Conservation (phyloP, 2,329 filamentous ascomycete species). For the Xylogone sp. region DNA sequence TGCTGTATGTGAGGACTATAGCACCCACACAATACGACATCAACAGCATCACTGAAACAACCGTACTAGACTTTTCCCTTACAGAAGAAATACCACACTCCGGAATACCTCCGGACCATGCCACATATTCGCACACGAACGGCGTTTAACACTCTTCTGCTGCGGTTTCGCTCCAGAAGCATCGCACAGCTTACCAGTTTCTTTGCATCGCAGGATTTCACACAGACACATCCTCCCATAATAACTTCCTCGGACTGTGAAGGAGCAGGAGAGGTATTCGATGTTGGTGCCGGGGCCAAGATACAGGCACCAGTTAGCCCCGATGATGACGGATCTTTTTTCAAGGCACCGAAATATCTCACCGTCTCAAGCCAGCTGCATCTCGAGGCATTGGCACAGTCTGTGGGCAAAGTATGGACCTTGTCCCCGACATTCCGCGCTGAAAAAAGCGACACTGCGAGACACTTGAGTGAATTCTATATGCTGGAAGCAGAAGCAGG, state of each 20-base stretch:
- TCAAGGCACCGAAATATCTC: conserved; percentile 83
- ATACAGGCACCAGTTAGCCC: conserved; percentile 13
- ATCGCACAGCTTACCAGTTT: conserved; percentile 70
- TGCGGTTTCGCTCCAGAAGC: conserved; percentile 79
- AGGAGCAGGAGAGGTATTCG: conserved; percentile 91
- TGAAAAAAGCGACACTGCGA: conserved; percentile 86
- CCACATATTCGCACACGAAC: conserved; percentile 83
- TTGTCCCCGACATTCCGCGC: conserved; percentile 91
- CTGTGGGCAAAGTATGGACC: conserved; percentile 88
- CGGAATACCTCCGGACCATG: conserved; percentile 82
- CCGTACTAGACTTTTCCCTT: conserved; percentile 73
- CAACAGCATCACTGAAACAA: conserved; percentile 13
- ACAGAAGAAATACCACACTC: conserved; percentile 92
- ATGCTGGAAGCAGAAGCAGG: conserved; percentile 93
- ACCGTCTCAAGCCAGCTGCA: conserved; percentile 95
- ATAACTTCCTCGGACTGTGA: conserved; percentile 98
- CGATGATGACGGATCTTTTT: conserved; percentile 58
- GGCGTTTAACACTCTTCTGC: conserved; percentile 73
- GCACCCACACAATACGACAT: conserved; percentile 3
- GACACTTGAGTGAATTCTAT: conserved; percentile 96
- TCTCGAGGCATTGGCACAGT: conserved; percentile 85
- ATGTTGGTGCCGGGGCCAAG: conserved; percentile 39
- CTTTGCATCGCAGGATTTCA: conserved; percentile 67
- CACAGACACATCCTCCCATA: conserved; percentile 87
- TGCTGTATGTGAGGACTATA: conserved; percentile 53